A percentile compares a stretch with the other conserved stretches of the same genome.
phyloP scores from a whole-genome alignment of 352 stramenopile species.

The Globisporangium nodosum region DNA sequence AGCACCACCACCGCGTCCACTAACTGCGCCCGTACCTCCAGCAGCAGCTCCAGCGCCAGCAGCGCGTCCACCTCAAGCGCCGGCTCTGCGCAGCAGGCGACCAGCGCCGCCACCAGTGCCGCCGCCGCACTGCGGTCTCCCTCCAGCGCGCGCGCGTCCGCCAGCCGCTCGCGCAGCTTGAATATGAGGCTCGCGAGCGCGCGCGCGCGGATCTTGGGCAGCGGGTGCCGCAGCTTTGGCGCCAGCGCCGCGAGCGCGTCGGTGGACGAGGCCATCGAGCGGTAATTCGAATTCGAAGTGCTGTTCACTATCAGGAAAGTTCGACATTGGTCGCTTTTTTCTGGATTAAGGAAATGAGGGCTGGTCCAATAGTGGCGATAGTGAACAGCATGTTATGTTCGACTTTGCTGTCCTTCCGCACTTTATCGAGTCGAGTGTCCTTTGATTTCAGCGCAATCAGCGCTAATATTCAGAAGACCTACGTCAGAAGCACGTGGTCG shows the following conservation, averaged over 20 bases:
- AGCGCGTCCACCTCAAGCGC: conserved; percentile 45
- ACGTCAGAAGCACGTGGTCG: not conserved
- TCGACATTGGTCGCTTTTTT: not conserved
- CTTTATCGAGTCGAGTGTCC: no score
- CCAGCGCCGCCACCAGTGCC: conserved; percentile 24
- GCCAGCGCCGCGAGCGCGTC: conserved; percentile 19
- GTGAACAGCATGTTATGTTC: no score
- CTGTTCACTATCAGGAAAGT: not conserved
- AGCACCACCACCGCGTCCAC: no score
- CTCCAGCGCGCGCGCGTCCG: conserved; percentile 28
- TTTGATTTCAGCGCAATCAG: no score
- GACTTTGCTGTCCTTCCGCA: no score
- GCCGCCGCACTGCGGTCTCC: conserved; percentile 16
- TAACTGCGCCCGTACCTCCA: conserved; percentile 10
- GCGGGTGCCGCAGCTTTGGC: conserved; percentile 55
- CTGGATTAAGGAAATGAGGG: no score
- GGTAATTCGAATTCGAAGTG: not conserved
- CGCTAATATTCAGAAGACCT: no score
- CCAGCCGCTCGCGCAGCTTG: conserved; percentile 60
- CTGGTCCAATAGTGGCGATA: no score
- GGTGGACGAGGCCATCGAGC: not conserved
- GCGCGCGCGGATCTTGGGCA: conserved; percentile 50
- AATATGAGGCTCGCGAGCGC: conserved; percentile 54
- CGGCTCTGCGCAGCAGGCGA: conserved; percentile 31
- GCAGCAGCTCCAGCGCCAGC: conserved; percentile 43